Evolutionary conservation across 2,329 filamentous ascomycete species (phyloP).

Genomic region (Neofusicoccum parvum): DNA sequence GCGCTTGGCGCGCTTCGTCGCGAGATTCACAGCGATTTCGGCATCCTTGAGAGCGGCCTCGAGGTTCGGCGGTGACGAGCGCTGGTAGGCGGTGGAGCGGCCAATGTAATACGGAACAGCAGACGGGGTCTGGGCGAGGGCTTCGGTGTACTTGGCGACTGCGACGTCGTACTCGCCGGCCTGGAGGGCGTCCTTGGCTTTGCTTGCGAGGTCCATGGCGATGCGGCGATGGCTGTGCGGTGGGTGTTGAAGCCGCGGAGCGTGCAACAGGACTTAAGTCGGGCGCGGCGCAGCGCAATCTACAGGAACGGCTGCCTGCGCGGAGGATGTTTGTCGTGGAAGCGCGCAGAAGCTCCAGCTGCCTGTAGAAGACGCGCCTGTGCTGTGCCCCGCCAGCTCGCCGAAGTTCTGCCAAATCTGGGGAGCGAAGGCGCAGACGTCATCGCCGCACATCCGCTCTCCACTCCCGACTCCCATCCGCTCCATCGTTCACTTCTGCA

Average conservation of each 20-base stretch:
- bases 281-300: neutral
- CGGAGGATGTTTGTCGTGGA: neutral
- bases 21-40: constrained; percentile 58
- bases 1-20: constrained; percentile 73
- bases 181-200: constrained; percentile 61
- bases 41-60: constrained; percentile 48
- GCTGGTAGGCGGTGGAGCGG: constrained; percentile 77
- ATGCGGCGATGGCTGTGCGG: neutral
- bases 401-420: neutral
- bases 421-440: constrained; percentile 4
- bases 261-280: neutral
- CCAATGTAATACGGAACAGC: constrained; percentile 80
- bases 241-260: neutral
- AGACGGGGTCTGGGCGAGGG: constrained; percentile 64
- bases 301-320: neutral
- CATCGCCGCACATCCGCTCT: neutral
- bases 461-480: neutral
- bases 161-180: constrained; percentile 67
- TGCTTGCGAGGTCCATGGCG: constrained; percentile 58
- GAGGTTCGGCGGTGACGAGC: constrained; percentile 56
- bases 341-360: constrained; percentile 13
- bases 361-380: neutral
- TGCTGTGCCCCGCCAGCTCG: neutral
- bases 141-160: constrained; percentile 65
- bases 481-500: neutral